Percentiles rank a stretch among this genome's conserved stretches.
Conservation (phyloP, 140 eudicot genomes). For the Senecio squalidus region DNA sequence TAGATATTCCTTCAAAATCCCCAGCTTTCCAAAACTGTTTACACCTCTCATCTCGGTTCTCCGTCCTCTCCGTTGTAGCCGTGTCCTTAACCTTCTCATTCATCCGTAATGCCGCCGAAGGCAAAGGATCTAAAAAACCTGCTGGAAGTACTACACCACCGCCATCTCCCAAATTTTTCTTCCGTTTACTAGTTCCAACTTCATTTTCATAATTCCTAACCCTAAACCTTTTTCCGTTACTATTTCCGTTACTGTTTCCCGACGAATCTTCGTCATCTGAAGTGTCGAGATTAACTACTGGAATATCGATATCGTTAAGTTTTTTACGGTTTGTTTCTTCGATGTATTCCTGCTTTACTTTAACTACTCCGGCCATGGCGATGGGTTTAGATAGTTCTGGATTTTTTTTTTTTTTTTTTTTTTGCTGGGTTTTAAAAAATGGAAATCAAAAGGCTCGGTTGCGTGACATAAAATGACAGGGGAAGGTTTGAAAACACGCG, state of each 20-base stretch:
- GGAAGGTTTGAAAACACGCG: no score
- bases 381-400: not conserved
- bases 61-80: no score
- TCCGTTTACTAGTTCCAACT: not conserved
- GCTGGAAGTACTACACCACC: not conserved
- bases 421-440: no score
- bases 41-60: no score
- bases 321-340: not conserved
- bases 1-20: no score
- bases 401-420: no score
- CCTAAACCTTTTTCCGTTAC: not conserved
- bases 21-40: no score
- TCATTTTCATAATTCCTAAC: not conserved
- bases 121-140: slow-evolving; percentile 1
- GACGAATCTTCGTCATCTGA: not conserved
- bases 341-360: not conserved
- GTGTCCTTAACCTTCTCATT: no score
- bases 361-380: not conserved
- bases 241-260: not conserved
- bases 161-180: not conserved
- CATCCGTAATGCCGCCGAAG: not conserved
- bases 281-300: not conserved
- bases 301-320: not conserved
- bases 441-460: no score
- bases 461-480: no score